Evolutionary conservation across 345 rosid genomes (phyloP), one percentile per base, ranked within the genome.

Genomic region (Sisymbrium altissimum): DNA sequence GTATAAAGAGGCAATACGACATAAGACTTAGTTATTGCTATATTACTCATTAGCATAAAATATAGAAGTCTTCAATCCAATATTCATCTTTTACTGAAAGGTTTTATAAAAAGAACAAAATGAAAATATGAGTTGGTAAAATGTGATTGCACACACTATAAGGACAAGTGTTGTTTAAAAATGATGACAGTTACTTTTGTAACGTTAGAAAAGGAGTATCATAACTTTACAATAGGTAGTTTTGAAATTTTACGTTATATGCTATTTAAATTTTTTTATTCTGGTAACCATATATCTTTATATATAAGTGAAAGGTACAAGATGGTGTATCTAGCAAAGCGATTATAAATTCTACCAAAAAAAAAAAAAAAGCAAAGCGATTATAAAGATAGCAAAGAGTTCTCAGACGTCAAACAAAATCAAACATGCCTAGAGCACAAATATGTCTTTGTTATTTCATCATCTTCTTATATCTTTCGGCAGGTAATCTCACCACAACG

Each of bases 361-460:
- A n/a, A n/a, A n/a, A n/a, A n/a, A n/a, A n/a, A n/a, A n/a, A n/a
- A n/a, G n/a, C n/a, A n/a, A 14, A 45, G 21, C 36, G n/a, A 29
- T 6, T 5, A 17, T 29, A 13, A 6, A 13, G 6, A 53, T 10
- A 35, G 8, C 38, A 35, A n/a, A 53, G 58, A 27, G 49, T 3
- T 68, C 30, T 55, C 21, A 29, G 32, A 12, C 15, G 0, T 40
- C 14, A 55, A 36, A 19, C 44, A 33, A 66, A 35, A 23, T 23
- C 49, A 66, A 68, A 19, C 33, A 69, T 69, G 73, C 33, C 21
- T 56, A 56, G 56, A 55, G 30, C 44, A 56, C 55, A 56, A 0
- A 30, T 12, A 43, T 56, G 30, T 56, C n/a, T 56, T 14, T 69
- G 15, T 56, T 56, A 32, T 32, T 32, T 56, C 35, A 56, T 69